Base-by-base conservation (phyloP, 352 stramenopile species). In the Globisporangium nodosum region DNA sequence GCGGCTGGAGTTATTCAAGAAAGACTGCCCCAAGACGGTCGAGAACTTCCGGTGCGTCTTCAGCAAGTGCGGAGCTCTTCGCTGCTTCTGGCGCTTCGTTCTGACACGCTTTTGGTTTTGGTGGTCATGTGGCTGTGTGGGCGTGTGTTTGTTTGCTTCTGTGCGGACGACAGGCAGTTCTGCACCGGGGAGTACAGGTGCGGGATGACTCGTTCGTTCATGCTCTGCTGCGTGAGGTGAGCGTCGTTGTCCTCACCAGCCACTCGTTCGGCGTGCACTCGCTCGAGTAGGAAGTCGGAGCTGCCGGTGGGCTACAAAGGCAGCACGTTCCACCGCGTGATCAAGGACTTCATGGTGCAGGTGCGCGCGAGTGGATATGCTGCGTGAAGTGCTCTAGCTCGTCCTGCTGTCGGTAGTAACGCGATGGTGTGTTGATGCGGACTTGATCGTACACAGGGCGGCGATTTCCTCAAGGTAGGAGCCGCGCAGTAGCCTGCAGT, bases 1-100 rank as follows among this genome's bases (percentile, higher is more conserved):
- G 65, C 97, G 97, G 58, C 78, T 99, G 59, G 94, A 99, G 83
- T 77, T 99, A 45, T 99, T 98, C 56, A 97, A 97, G 69, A 96
- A 98, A 75, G 85, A 96, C 61, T 97, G 90, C 39, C 96, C 95
- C 30, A 97, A 92, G 76, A 99, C 96, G 20, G 96, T 96, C 47
- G 94, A 98, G 74, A 99, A 99, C 73, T 99, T 98, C 70, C 78
- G 79, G 81, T 83, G 59, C 55, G 69, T 39, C 31, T 20, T 20
- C 11, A 4, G 21, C 20, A 18, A 12, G 21, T 50, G 7, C 7
- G 27, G 31, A 18, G 7, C 24, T 24, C 20, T 33, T 52, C 37
- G 40, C 27, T 57, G 12, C 15, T 8, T 11, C 35, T 37, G 18
- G 11, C 20, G 18, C 42, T 40, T 48, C 43, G 49, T 20, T 15